These are phyloP conservation scores for Didymella pomorum DNA, from an alignment of 2,329 filamentous ascomycete species.

Conservation along the genomic window DNA sequence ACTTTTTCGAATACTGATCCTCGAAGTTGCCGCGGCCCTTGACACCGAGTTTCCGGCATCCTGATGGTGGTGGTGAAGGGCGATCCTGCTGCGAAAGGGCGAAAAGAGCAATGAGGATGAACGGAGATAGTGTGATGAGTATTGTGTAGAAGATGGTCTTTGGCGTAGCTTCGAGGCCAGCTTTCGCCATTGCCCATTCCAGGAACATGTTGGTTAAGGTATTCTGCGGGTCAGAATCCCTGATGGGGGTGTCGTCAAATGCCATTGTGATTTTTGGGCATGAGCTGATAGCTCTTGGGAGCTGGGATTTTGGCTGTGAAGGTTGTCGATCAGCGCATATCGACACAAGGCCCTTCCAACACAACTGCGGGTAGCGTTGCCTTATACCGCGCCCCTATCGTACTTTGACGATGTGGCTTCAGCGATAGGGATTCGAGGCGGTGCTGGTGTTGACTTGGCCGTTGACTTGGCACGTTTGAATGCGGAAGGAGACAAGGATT, in stretches of 20 bases:
- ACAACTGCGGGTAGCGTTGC: background rate
- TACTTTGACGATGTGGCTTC: slow-evolving; percentile 21
- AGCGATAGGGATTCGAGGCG: slow-evolving; percentile 16
- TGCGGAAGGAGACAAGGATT: slow-evolving; percentile 24
- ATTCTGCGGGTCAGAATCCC: background rate
- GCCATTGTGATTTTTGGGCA: slow-evolving; percentile 2
- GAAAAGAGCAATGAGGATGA: slow-evolving; percentile 35
- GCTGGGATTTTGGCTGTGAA: background rate
- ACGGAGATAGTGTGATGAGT: slow-evolving; percentile 20
- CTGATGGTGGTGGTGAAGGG: slow-evolving; percentile 45
- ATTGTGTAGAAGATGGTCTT: slow-evolving; percentile 26
- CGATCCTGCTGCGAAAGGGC: slow-evolving; percentile 37
- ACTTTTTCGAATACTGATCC: slow-evolving; percentile 65
- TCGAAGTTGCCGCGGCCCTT: slow-evolving; percentile 60
- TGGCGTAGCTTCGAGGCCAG: slow-evolving; percentile 27
- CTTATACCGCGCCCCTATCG: slow-evolving; percentile 17
- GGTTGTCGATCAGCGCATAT: background rate
- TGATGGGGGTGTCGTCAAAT: slow-evolving; percentile 4
- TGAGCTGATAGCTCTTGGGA: background rate
- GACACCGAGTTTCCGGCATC: slow-evolving; percentile 63
- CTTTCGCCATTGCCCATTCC: background rate
- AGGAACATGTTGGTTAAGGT: slow-evolving; percentile 4
- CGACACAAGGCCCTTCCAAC: background rate
- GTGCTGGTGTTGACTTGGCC: slow-evolving; percentile 22
- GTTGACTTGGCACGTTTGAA: slow-evolving; percentile 23